These are phyloP conservation scores for Lactifluus echinatus DNA, from an alignment of 768 basidiomycete genomes.

Conservation along the genomic window DNA sequence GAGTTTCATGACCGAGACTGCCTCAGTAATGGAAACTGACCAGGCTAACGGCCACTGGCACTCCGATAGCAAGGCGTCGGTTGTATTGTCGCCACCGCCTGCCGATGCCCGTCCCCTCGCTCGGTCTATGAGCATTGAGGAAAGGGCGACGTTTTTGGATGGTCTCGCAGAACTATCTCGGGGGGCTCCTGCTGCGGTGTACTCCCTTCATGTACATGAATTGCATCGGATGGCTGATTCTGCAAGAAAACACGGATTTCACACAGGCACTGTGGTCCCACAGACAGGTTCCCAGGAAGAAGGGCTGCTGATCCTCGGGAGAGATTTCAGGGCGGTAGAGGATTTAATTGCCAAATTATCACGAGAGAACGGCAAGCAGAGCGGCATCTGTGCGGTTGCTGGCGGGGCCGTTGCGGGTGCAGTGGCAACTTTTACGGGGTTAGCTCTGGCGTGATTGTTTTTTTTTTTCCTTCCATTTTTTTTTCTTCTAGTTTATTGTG, in stretches of 20 bases:
- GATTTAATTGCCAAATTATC: conserved; percentile 9
- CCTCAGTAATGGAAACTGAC: background rate
- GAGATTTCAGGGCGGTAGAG: conserved; percentile 13
- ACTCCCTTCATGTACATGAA: conserved; percentile 11
- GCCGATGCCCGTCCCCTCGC: background rate
- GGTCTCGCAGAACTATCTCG: conserved; percentile 14
- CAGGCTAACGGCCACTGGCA: background rate
- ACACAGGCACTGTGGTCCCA: conserved; percentile 9
- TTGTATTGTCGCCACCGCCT: background rate
- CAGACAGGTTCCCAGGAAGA: conserved; percentile 2
- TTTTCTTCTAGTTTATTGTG: background rate
- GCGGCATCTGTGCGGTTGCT: conserved; percentile 11
- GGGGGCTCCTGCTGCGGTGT: conserved; percentile 17
- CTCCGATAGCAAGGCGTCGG: conserved; percentile 3
- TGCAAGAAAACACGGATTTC: conserved; percentile 15
- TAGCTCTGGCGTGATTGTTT: conserved; percentile 11
- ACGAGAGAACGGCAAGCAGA: background rate
- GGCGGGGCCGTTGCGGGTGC: conserved; percentile 19
- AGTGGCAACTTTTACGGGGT: conserved; percentile 19
- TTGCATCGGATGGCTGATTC: conserved; percentile 10
- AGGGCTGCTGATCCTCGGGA: conserved; percentile 18
- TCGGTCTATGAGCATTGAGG: conserved; percentile 19
- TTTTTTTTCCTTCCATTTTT: background rate
- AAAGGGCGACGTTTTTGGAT: conserved; percentile 15
- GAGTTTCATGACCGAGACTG: conserved; percentile 9